A percentile compares a stretch with the other conserved stretches of the same genome.
phyloP scores from a whole-genome alignment of 2,329 filamentous ascomycete genomes.

The Cladosporium sphaerospermum region DNA sequence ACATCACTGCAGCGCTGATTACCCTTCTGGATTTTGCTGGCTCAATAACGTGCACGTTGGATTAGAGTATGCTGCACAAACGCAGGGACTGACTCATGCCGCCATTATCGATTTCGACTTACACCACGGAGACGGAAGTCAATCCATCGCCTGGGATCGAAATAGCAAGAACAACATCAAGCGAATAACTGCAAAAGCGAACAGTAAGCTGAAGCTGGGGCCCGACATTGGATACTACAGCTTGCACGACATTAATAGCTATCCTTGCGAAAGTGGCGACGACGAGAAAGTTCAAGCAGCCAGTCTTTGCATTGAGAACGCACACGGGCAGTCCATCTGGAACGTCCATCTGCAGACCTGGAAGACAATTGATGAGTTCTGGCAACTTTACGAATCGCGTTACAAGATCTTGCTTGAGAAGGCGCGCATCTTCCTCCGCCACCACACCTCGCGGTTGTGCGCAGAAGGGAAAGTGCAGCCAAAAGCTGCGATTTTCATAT shows the following conservation, averaged over 20 bases:
- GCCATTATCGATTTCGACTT: slow-evolving; percentile 90
- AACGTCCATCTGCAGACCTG: slow-evolving; percentile 90
- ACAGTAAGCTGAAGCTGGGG: slow-evolving; percentile 24
- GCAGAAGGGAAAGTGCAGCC: slow-evolving; percentile 54
- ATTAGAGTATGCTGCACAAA: slow-evolving; percentile 80
- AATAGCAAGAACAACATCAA: slow-evolving; percentile 58
- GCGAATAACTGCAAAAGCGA: slow-evolving; percentile 24
- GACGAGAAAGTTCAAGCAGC: slow-evolving; percentile 89
- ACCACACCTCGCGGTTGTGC: slow-evolving; percentile 62
- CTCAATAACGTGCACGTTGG: slow-evolving; percentile 97
- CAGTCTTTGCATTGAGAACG: slow-evolving; percentile 88
- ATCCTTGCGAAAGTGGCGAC: slow-evolving; percentile 91
- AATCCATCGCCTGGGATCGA: slow-evolving; percentile 85
- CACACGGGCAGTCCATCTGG: slow-evolving; percentile 91
- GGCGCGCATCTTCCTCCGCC: slow-evolving; percentile 66
- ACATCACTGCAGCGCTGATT: slow-evolving; percentile 85
- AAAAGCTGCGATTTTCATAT: slow-evolving; percentile 86
- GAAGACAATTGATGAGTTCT: slow-evolving; percentile 79
- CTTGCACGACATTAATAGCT: slow-evolving; percentile 96
- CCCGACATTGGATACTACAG: slow-evolving; percentile 82
- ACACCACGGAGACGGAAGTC: slow-evolving; percentile 92
- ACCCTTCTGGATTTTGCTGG: slow-evolving; percentile 96
- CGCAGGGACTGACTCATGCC: slow-evolving; percentile 83
- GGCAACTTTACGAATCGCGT: slow-evolving; percentile 74
- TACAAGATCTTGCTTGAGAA: slow-evolving; percentile 77